Conservation (phyloP, 2,329 filamentous ascomycete genomes). For the Fusarium setosum region DNA sequence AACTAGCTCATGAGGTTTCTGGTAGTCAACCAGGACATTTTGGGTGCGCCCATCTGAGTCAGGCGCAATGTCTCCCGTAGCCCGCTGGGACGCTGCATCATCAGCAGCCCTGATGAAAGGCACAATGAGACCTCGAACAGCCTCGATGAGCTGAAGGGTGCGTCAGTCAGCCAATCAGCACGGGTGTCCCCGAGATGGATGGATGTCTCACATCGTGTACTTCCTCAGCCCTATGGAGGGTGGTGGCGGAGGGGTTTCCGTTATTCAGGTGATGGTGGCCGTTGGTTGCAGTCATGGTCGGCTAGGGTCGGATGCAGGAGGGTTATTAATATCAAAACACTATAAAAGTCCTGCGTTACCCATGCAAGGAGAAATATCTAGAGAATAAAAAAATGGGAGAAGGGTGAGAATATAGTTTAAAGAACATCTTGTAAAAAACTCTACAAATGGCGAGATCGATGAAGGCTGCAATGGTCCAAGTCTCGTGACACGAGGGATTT, state of each 20-base stretch:
- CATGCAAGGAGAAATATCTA: neutral
- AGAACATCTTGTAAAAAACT: conserved; percentile 19
- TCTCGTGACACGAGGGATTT: conserved; percentile 43
- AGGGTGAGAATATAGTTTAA: neutral
- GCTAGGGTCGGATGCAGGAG: conserved; percentile 17
- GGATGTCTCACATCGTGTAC: conserved; percentile 44
- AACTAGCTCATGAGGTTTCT: conserved; percentile 67
- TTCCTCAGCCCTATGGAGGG: conserved; percentile 48
- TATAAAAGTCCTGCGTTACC: neutral
- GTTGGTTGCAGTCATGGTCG: conserved; percentile 43
- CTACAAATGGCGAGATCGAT: conserved; percentile 29
- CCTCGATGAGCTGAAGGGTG: conserved; percentile 69
- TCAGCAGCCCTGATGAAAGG: conserved; percentile 80
- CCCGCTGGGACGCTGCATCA: conserved; percentile 64
- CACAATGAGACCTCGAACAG: conserved; percentile 75
- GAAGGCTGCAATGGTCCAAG: conserved; percentile 24
- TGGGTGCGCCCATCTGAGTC: conserved; percentile 52
- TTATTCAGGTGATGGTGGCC: conserved; percentile 28
- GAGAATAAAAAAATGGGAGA: conserved; percentile 7
- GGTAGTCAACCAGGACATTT: conserved; percentile 73
- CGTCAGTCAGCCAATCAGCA: conserved; percentile 37
- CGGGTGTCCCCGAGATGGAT: neutral
- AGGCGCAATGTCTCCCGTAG: conserved; percentile 60
- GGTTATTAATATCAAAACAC: neutral
- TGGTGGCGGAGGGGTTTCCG: conserved; percentile 34